Percentiles rank a stretch among this genome's conserved stretches.
Evolutionary conservation across 352 stramenopile genomes (phyloP).

Genomic region (Pythium sp.): DNA sequence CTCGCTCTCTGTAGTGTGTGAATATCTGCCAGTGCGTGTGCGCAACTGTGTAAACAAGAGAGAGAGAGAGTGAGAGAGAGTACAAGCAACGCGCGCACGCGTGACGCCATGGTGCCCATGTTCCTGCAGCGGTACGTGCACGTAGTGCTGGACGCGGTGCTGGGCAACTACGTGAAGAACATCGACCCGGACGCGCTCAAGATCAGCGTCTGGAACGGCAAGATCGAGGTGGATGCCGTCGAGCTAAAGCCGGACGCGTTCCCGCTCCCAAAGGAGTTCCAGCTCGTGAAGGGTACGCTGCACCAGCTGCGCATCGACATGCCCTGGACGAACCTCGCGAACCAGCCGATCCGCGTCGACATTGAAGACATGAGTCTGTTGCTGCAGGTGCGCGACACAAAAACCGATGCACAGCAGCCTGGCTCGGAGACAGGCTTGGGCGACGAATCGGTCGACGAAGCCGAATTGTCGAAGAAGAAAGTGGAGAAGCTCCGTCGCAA

Average conservation of each 20-base stretch:
- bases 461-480: conserved; percentile 21
- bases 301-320: conserved; percentile 74
- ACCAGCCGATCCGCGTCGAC: conserved; percentile 73
- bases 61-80: neutral
- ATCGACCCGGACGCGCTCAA: conserved; percentile 81
- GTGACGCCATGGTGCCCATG: conserved; percentile 29
- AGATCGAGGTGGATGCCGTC: conserved; percentile 80
- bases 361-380: conserved; percentile 78
- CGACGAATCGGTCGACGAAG: conserved; percentile 1
- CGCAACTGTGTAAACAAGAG: neutral
- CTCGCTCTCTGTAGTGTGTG: neutral
- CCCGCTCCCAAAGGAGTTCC: conserved; percentile 59
- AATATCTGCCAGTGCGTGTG: neutral
- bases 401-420: conserved; percentile 12
- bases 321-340: conserved; percentile 70
- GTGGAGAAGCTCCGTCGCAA: conserved; percentile 63
- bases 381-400: conserved; percentile 42
- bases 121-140: conserved; percentile 86
- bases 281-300: conserved; percentile 72
- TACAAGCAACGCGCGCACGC: neutral
- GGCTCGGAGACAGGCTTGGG: conserved; percentile 6
- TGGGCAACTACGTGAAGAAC: conserved; percentile 85
- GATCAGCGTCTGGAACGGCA: conserved; percentile 85
- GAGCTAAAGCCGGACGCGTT: conserved; percentile 77
- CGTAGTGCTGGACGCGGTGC: conserved; percentile 77